phyloP scores from a whole-genome alignment of 2,329 filamentous ascomycete species.

The Alternaria sp. region DNA sequence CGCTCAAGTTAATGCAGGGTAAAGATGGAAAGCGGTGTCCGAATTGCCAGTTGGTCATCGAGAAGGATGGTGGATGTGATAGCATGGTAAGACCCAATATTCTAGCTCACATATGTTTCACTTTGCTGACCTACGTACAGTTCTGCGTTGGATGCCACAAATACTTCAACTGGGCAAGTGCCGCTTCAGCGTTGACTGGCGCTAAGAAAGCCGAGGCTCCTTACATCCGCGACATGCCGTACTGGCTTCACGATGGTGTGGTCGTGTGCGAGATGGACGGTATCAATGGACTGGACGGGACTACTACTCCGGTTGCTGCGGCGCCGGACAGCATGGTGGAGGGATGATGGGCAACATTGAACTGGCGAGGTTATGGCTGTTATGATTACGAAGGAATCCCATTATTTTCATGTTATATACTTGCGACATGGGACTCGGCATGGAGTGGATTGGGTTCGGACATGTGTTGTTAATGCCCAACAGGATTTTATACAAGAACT shows the following conservation, averaged over 20 bases:
- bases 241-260: background rate
- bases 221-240: background rate
- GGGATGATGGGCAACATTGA: background rate
- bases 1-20: conserved; percentile 29
- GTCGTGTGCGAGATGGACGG: background rate
- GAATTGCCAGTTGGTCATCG: conserved; percentile 39
- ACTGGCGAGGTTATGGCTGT: background rate
- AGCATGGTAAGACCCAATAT: conserved; percentile 27
- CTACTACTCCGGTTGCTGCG: background rate
- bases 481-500: background rate
- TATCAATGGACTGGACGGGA: background rate
- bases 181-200: conserved; percentile 28
- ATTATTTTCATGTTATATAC: background rate
- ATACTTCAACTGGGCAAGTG: conserved; percentile 36
- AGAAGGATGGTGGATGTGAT: conserved; percentile 39
- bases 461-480: background rate
- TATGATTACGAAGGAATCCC: background rate
- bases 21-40: conserved; percentile 38
- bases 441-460: background rate
- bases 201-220: conserved; percentile 18
- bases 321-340: background rate
- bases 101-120: no score
- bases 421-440: background rate
- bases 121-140: background rate
- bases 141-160: conserved; percentile 30